Base-by-base conservation (phyloP, 352 stramenopile species). In the Achlya hypogyna region DNA sequence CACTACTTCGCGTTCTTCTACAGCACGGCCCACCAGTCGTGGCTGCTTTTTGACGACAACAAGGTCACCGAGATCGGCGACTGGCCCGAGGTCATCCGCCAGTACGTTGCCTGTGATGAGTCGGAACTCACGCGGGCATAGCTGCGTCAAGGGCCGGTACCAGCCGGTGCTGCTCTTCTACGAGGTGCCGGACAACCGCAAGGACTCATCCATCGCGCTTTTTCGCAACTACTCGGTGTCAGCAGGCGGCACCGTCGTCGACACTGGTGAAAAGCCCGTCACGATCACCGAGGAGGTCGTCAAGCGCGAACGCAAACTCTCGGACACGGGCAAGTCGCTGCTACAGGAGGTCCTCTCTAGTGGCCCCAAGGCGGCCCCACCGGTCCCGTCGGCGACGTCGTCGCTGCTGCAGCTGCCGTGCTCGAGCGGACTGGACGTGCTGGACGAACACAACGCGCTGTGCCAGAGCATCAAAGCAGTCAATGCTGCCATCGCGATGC, bases 1-100 rank as follows among this genome's bases (percentile, higher is more conserved):
- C 85, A 93, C 66, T 93, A 93, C 64, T 79, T 93, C 38, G 82
- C 85, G 16, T 69, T 92, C 3, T 93, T 93, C 52, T 92, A 91
- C 77, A 88, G 76, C 62, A 93, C 83, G 35, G 83, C 84, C 9
- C 85, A 93, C 74, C 87, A 91, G 51, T 87, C 87, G 71, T 93
- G 85, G 85, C 64, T 92, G n/a, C 77, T 93, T 32, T 92, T 93
- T 52, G 85, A 93, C 40, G 85, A 93, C 58, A 90, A 75, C 27
- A 83, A 81, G 18, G 85, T 93, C 25, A 72, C 87, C 2, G 81
- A 91, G 53, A 80, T 93, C 35, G 85, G 85, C 23, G 69, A 78
- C 9, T 93, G 85, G 85, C 75, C 78, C 27, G 81, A 87, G 23
- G 85, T 91, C n/a, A 80, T 90, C 34, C 67, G 65, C 1, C 76